These are phyloP conservation scores for Xylariaceae sp. DNA, from an alignment of 2,329 filamentous ascomycete species.

Conservation along the genomic window DNA sequence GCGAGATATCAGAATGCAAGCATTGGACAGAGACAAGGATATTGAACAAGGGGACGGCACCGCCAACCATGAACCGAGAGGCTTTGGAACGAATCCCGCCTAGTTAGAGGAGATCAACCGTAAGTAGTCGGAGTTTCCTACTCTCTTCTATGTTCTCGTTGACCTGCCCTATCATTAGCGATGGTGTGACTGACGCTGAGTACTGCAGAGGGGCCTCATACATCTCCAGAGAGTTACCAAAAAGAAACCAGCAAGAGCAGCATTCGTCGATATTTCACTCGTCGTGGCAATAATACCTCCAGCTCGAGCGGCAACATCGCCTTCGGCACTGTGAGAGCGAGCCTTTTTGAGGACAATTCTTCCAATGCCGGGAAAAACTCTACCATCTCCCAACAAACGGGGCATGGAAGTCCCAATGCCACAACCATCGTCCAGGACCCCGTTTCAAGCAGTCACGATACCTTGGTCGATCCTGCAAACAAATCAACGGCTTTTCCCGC, in stretches of 20 bases:
- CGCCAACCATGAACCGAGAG: conserved; percentile 68
- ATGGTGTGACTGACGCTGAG: conserved; percentile 1
- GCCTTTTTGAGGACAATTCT: no score
- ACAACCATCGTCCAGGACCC: no score
- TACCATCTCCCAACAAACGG: no score
- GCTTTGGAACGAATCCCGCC: conserved; percentile 80
- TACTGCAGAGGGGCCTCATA: conserved; percentile 58
- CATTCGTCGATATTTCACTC: conserved; percentile 56
- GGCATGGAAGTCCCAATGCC: no score
- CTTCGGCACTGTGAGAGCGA: no score
- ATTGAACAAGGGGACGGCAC: conserved; percentile 55
- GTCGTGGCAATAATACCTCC: conserved; percentile 49
- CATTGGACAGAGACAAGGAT: conserved; percentile 58
- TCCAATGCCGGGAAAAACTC: no score
- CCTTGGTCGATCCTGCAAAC: not conserved
- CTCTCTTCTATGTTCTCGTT: not conserved
- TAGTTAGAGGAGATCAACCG: conserved; percentile 79
- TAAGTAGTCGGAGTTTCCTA: not conserved
- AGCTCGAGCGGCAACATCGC: conserved; percentile 25
- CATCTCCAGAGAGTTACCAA: conserved; percentile 44
- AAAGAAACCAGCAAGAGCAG: conserved; percentile 48
- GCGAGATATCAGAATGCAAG: conserved; percentile 63
- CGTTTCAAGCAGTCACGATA: conserved; percentile 22
- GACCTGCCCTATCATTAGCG: not conserved
- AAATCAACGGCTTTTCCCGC: conserved; percentile 44